phyloP scores from a whole-genome alignment of 75 land plant species.

The Selaginella tamariscina region DNA sequence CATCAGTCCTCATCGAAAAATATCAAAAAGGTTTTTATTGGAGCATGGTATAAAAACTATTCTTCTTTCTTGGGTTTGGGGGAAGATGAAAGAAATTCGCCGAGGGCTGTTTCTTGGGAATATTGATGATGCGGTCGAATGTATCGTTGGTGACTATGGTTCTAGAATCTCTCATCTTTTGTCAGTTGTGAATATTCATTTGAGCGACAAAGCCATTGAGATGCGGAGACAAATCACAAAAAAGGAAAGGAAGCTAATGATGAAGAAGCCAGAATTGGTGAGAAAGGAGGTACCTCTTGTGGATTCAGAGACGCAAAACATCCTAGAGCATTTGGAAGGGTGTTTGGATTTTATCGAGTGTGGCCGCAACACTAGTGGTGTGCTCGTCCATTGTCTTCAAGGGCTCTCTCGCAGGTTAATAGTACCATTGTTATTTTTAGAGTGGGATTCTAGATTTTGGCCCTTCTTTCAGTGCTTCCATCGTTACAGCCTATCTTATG shows the following conservation, averaged over 20 bases:
- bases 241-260: constrained; percentile 24
- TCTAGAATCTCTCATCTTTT: constrained; percentile 10
- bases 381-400: constrained; percentile 91
- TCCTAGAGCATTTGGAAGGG: constrained; percentile 74
- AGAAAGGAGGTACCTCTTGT: constrained; percentile 73
- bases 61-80: not conserved
- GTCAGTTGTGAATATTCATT: constrained; percentile 2
- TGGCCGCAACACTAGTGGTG: constrained; percentile 49
- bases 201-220: constrained; percentile 4
- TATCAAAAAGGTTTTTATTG: too few species aligned
- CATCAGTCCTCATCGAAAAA: too few species aligned
- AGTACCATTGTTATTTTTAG: not conserved
- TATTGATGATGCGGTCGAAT: constrained; percentile 50
- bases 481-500: constrained; percentile 90
- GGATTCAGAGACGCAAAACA: constrained; percentile 66
- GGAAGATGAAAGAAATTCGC: constrained; percentile 13
- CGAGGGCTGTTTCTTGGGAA: constrained; percentile 60
- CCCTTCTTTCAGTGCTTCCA: constrained; percentile 76
- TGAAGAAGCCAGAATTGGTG: constrained; percentile 26
- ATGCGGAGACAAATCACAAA: constrained; percentile 13
- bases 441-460: not conserved
- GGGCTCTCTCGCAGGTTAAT: constrained; percentile 90
- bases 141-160: constrained; percentile 9
- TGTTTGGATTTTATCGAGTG: constrained; percentile 79
- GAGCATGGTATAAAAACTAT: too few species aligned